phyloP scores from a whole-genome alignment of 2,329 filamentous ascomycete genomes.

The Passalora sequoiae region DNA sequence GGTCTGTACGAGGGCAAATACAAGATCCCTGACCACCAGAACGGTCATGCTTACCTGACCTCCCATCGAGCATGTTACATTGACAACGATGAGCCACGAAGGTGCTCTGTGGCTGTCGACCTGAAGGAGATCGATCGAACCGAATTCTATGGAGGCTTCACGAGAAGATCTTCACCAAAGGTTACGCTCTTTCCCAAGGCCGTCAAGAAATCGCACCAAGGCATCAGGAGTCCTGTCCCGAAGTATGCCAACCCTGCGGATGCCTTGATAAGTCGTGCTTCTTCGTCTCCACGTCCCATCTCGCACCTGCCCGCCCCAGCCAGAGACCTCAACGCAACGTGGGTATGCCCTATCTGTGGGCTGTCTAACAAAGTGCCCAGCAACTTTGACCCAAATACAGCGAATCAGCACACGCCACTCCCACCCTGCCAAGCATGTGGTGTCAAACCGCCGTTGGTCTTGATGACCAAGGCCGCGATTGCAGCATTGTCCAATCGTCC shows the following conservation, averaged over 20 bases:
- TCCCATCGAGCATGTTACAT: slow-evolving; percentile 95
- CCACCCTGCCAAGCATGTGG: slow-evolving; percentile 89
- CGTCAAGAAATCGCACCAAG: slow-evolving; percentile 55
- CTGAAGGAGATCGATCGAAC: slow-evolving; percentile 85
- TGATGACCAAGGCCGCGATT: slow-evolving; percentile 82
- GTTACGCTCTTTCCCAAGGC: slow-evolving; percentile 83
- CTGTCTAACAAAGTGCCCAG: slow-evolving; percentile 89
- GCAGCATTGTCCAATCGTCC: slow-evolving; percentile 60
- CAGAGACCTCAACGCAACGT: slow-evolving; percentile 61
- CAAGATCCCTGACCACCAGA: slow-evolving; percentile 89
- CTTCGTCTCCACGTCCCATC: slow-evolving; percentile 46
- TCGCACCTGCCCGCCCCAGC: slow-evolving; percentile 46
- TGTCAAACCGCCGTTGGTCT: slow-evolving; percentile 79
- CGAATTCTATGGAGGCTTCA: slow-evolving; percentile 87
- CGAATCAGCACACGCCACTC: slow-evolving; percentile 68
- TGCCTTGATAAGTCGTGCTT: slow-evolving; percentile 40
- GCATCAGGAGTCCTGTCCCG: slow-evolving; percentile 49
- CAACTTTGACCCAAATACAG: slow-evolving; percentile 83
- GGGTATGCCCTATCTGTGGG: slow-evolving; percentile 94
- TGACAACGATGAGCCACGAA: slow-evolving; percentile 77
- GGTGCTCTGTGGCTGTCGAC: slow-evolving; percentile 77
- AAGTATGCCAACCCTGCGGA: slow-evolving; percentile 42
- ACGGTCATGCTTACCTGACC: slow-evolving; percentile 93
- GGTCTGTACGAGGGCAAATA: slow-evolving; percentile 97
- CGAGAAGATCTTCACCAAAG: slow-evolving; percentile 94